Conservation (phyloP, 2,329 filamentous ascomycete species). For the Herpotrichia juniperi region DNA sequence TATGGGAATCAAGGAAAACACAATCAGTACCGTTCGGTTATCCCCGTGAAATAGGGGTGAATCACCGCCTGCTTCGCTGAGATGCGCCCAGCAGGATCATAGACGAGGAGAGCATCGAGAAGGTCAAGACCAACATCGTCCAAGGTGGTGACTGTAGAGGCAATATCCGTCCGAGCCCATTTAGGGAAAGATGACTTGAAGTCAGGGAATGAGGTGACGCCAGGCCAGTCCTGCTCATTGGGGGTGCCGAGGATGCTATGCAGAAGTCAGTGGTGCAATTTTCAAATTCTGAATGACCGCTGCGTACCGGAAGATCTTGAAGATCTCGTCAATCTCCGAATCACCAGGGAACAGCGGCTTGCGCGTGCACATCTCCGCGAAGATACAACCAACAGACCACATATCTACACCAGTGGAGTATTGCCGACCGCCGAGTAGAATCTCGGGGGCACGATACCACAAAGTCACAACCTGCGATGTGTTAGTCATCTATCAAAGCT, state of each 20-base stretch:
- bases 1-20: conserved; percentile 32
- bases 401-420: conserved; percentile 95
- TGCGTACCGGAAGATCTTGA: conserved; percentile 86
- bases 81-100: conserved; percentile 84
- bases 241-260: conserved; percentile 75
- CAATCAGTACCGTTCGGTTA: conserved; percentile 50
- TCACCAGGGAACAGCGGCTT: conserved; percentile 93
- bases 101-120: conserved; percentile 75
- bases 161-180: conserved; percentile 75
- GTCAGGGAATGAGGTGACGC: conserved; percentile 92
- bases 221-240: conserved; percentile 81
- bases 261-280: not conserved
- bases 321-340: conserved; percentile 92
- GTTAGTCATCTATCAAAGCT: conserved; percentile 15
- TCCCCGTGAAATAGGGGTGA: conserved; percentile 78
- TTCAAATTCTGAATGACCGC: not conserved
- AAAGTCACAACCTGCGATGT: conserved; percentile 75
- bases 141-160: conserved; percentile 72
- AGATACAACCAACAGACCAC: conserved; percentile 95
- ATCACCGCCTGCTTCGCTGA: conserved; percentile 86
- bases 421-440: conserved; percentile 86
- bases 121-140: conserved; percentile 75
- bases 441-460: conserved; percentile 92
- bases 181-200: conserved; percentile 93
- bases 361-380: conserved; percentile 94